Base-by-base conservation (phyloP, 495 filamentous ascomycete genomes). In the Recurvomyces mirabilis region DNA sequence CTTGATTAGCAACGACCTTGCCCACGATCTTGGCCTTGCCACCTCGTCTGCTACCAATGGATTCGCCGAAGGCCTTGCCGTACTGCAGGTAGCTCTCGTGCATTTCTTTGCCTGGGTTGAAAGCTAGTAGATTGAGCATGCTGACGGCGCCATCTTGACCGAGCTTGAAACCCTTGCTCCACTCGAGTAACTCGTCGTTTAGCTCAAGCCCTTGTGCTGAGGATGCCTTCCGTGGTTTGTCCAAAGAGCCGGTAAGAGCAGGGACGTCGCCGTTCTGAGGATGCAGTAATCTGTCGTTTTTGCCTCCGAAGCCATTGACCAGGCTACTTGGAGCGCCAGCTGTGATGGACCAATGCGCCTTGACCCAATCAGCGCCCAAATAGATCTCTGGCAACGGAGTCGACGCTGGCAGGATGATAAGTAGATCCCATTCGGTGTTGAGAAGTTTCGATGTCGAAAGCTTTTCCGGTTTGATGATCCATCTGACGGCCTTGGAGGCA, bases 41-140 rank as follows among this genome's bases (percentile, higher is more conserved):
- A 20, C 77, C 78, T 12, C 73, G 61, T 38, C 57, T 66, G 1
- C 63, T 58, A 5, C 77, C 78, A 10, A 75, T 68, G 0, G 55
- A 56, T 18, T 67, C 60, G 5, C 66, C 60, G 50, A 82, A 82
- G 6, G 69, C 73, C 25, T 63, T 58, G 1, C 77, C 76, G 57
- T 81, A 82, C 22, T 68, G 56, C 22, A 69, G 64, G 53, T 81
- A 82, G 29, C 65, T 60, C 38, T 67, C 60, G 51, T 73, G 75
- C 45, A 58, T 67, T 11, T 65, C 65, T 19, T 46, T 29, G 25
- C 34, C 41, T 0, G 65, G 63, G 17, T 67, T 61, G 58, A 82
- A 81, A 43, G 76, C 67, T 5, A 82, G 65, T n/a, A 81, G 62
- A 43, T 81, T 82, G n/a, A 81, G 60, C 78, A 81, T 81, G 1